A percentile compares a stretch with the other conserved stretches of the same genome.
Evolutionary conservation across 176 grass and related monocot species (phyloP).

Genomic region (Oryza meridionalis): DNA sequence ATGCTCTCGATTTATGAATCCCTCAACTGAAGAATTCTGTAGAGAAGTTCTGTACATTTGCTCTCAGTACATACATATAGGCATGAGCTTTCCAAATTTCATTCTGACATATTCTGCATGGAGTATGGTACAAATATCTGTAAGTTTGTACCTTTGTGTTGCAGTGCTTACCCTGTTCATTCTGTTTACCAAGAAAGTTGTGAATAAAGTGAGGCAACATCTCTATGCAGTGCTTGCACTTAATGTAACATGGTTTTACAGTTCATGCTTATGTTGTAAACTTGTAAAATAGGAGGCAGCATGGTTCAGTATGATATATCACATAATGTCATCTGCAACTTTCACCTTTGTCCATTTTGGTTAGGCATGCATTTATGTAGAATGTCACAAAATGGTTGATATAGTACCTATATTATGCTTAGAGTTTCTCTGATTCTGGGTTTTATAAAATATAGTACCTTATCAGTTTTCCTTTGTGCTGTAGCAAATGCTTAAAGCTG

Average conservation of each 20-base stretch:
- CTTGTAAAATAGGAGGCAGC: constrained; percentile 22
- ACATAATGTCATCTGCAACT: constrained; percentile 11
- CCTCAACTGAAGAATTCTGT: not conserved
- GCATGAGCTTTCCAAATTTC: not conserved
- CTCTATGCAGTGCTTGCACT: not conserved
- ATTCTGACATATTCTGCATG: constrained; percentile 7
- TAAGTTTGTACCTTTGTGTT: not conserved
- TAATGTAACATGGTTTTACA: not conserved
- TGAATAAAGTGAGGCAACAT: constrained; percentile 12
- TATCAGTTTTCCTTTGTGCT: constrained; percentile 30
- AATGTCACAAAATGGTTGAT: not conserved
- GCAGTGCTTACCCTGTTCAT: not conserved
- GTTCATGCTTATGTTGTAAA: constrained; percentile 21
- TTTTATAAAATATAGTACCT: constrained; percentile 5
- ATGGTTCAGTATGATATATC: constrained; percentile 3
- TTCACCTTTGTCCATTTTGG: not conserved
- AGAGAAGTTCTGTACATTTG: not conserved
- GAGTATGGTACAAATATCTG: not conserved
- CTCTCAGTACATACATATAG: not conserved
- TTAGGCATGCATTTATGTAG: not conserved
- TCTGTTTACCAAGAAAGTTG: not conserved
- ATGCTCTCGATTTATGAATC: not conserved
- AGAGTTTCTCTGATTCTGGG: not conserved
- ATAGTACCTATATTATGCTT: constrained; percentile 6
- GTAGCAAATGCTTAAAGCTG: constrained; percentile 99